Evolutionary conservation across 2,329 filamentous ascomycete genomes (phyloP), one percentile per base, ranked within the genome.

Genomic region (Neoscytalidium dimidiatum): DNA sequence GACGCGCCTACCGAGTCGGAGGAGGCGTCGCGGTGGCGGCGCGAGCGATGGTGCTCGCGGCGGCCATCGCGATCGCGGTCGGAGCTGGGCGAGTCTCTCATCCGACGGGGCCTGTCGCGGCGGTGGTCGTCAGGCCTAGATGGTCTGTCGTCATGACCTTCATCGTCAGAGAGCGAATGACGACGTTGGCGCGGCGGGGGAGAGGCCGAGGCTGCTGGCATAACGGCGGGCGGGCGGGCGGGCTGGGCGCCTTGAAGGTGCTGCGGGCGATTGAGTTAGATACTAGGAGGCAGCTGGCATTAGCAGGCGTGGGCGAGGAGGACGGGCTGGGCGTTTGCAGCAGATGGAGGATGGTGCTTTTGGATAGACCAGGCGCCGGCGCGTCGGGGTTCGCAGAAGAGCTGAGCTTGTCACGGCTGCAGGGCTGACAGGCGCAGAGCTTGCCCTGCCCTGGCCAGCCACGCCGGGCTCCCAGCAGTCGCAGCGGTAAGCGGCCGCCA

Each of bases 41-140:
- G 38, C 49, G 48, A 33, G 61, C 41, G 49, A 4, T 33, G 56
- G 28, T 53, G 49, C 23, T 69, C 71, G 14, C 64, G 65, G 48
- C 64, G 64, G 61, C 65, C 69, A 44, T 67, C 69, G 14, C 28
- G 19, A 3, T 48, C 28, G 28, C 73, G 66, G 66, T 72, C 68
- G 31, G 46, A 43, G 41, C 60, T 56, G 44, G 70, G 76, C 64
- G 75, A 63, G 48, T 74, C 69, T 33, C 69, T 70, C 41, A 74
- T 68, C n/a, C 35, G 66, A 29, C 56, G 62, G 11, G 57, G 61
- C n/a, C 56, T 43, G 60, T 62, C 44, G 58, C 62, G 35, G 29
- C 14, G n/a, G 62, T 29, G 38, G 51, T 64, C 35, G 17, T 57
- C 29, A 11, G 29, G 43, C 44, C 11, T 21, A 17, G 38, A 31